Base-by-base conservation (phyloP, 495 filamentous ascomycete genomes). In the Hyaloscypha variabilis region DNA sequence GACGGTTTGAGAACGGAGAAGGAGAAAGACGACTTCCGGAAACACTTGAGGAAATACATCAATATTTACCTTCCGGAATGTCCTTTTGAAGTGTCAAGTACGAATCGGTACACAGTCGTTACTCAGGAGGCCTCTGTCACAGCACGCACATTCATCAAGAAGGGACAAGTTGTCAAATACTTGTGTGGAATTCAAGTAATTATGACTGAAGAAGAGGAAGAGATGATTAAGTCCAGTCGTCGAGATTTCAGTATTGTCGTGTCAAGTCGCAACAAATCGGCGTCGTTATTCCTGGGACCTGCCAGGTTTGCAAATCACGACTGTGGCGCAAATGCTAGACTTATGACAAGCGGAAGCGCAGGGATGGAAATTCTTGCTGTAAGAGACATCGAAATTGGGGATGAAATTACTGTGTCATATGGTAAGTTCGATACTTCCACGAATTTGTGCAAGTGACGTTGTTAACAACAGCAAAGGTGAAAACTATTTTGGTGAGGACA, bases 261-360 rank as follows among this genome's bases (percentile, higher is more conserved):
- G 74, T 97, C 93, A 64, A 93, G 91, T 71, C 84, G 95, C 36
- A 93, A 93, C 69, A 95, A 95, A 73, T 88, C 86, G 19, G 89
- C 94, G 8, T 93, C 90, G 17, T 80, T 98, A 23, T 96, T 99
- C 67, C 87, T 99, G 69, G 95, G 95, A 2, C 95, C 95, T 23
- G 95, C 96, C 49, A 88, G 95, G 39, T 97, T 99, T 71, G 91
- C 94, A 23, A 99, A 99, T 71, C 95, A 99, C 75, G 95, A 99
- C 76, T 99, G 95, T 75, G 85, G 91, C 67, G 92, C 96, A 28
- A 99, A 98, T 80, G 93, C 93, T 4, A 83, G 87, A 71, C 81
- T 99, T 63, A 87, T 90, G 66, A 97, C 92, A 21, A 87, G 84
- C 30, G 91, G 92, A 29, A 85, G 87, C 39, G 89, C 93, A 67